Conservation (phyloP, 2,329 filamentous ascomycete genomes). For the Fusarium sp. region DNA sequence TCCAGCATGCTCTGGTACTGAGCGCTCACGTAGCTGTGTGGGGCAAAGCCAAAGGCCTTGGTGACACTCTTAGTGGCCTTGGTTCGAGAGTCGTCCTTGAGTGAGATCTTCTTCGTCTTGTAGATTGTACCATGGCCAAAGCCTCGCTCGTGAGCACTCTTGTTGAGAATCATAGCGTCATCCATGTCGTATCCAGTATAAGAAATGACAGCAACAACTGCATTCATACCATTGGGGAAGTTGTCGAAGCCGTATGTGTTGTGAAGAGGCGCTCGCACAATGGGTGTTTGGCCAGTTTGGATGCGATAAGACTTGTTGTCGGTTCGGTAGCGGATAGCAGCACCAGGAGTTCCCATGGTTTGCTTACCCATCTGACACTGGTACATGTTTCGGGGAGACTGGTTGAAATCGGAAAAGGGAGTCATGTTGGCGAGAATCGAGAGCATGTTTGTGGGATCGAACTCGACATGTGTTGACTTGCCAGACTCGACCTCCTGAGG, state of each 20-base stretch:
- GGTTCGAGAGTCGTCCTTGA: slow-evolving; percentile 80
- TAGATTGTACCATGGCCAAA: slow-evolving; percentile 97
- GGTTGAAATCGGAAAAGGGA: slow-evolving; percentile 98
- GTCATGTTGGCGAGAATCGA: slow-evolving; percentile 99
- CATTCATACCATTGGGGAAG: slow-evolving; percentile 96
- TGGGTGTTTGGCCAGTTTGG: slow-evolving; percentile 94
- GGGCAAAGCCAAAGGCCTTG: slow-evolving; percentile 92
- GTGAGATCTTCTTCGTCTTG: slow-evolving; percentile 92
- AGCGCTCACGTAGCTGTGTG: slow-evolving; percentile 75
- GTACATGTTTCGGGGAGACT: slow-evolving; percentile 99
- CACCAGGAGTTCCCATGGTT: slow-evolving; percentile 96
- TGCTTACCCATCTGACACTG: slow-evolving; percentile 99
- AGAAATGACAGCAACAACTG: slow-evolving; percentile 95
- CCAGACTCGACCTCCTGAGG: slow-evolving; percentile 88
- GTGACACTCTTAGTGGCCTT: slow-evolving; percentile 74
- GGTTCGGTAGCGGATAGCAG: slow-evolving; percentile 84
- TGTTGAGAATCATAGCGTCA: slow-evolving; percentile 99
- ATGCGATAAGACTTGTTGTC: slow-evolving; percentile 97
- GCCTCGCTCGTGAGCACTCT: slow-evolving; percentile 93
- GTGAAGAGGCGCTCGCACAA: slow-evolving; percentile 91
- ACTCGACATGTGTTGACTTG: slow-evolving; percentile 92
- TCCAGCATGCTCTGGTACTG: slow-evolving; percentile 79
- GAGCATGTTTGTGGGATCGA: slow-evolving; percentile 93
- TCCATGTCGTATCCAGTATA: slow-evolving; percentile 99
- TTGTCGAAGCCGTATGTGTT: slow-evolving; percentile 98